Base-by-base conservation (phyloP, 1,139 yeast genomes). In the Yamadazyma conglobata region DNA sequence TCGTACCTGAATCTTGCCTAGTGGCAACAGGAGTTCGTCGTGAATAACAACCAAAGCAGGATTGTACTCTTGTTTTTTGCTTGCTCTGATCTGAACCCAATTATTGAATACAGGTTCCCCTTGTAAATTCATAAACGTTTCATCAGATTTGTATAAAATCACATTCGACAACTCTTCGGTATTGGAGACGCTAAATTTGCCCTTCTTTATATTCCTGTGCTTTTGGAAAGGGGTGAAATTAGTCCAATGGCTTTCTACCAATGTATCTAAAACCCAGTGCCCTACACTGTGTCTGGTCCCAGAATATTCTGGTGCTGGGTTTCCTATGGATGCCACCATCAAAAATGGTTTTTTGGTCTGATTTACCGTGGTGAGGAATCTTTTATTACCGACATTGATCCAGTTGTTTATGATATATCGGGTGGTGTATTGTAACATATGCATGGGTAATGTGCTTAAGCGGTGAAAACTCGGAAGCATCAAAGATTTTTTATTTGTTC, bases 281-380 rank as follows among this genome's bases (percentile, higher is more conserved):
- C 95, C 96, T 0, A 80, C 85, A 40, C 79, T 85, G 49, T 87
- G 96, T 27, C 95, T 64, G 0, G 95, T 83, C 5, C 64, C 64
- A 10, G 56, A 54, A 45, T 73, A 84, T 28, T 63, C 56, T 0
- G 77, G 69, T 32, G 79, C 87, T 0, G 95, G 95, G 48, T 87
- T 87, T 0, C 95, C 95, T 3, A 87, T 61, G 0, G 91, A 83
- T 5, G 79, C 75, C 7, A 78, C 46, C 40, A 71, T 48, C 5
- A 70, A 30, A 27, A 53, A 50, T 6, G 64, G 58, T 1, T 54
- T 52, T 25, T 49, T 55, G 25, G 24, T 13, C 2, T 12, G 12
- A 8, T 25, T 17, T 7, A 5, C 15, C 7, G 21, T 7, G 11
- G 23, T 21, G 11, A 15, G 5, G 4, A 6, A n/a, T 20, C 19